Conservation (phyloP, 495 filamentous ascomycete genomes). For the Rhizodiscina lignyota region DNA sequence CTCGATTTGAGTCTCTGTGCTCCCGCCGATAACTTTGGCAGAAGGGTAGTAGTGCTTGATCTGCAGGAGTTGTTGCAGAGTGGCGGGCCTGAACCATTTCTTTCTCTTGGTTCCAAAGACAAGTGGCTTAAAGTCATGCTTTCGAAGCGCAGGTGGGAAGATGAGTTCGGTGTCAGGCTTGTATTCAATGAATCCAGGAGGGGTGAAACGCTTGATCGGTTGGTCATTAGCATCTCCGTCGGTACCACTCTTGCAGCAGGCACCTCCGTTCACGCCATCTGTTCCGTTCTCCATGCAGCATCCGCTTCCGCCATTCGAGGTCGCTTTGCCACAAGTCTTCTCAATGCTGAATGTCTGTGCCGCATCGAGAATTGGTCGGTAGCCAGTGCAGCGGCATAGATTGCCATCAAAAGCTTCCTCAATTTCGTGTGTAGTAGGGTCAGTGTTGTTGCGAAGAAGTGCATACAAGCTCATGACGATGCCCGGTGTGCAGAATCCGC, state of each 20-base stretch:
- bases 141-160: constrained; percentile 71
- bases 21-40: constrained; percentile 89
- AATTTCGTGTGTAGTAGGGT: constrained; percentile 54
- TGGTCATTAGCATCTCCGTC: too few species aligned
- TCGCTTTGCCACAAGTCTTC: constrained; percentile 38
- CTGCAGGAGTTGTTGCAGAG: constrained; percentile 69
- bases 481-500: constrained; percentile 86
- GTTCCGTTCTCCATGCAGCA: constrained; percentile 50
- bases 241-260: too few species aligned
- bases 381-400: constrained; percentile 88
- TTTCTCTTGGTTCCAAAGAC: constrained; percentile 91
- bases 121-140: constrained; percentile 65
- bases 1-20: constrained; percentile 94
- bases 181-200: constrained; percentile 82
- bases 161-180: constrained; percentile 88
- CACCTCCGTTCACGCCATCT: constrained; percentile 13
- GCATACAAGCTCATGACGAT: constrained; percentile 95
- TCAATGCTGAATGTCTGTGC: constrained; percentile 53
- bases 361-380: constrained; percentile 85
- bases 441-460: constrained; percentile 55
- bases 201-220: constrained; percentile 53
- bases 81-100: constrained; percentile 83
- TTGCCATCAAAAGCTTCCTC: constrained; percentile 94
- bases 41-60: constrained; percentile 76
- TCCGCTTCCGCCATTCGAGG: constrained; percentile 41